Evolutionary conservation across 2,329 filamentous ascomycete genomes (phyloP), one percentile per base, ranked within the genome.

Genomic region (Trichoderma citrinoviride): DNA sequence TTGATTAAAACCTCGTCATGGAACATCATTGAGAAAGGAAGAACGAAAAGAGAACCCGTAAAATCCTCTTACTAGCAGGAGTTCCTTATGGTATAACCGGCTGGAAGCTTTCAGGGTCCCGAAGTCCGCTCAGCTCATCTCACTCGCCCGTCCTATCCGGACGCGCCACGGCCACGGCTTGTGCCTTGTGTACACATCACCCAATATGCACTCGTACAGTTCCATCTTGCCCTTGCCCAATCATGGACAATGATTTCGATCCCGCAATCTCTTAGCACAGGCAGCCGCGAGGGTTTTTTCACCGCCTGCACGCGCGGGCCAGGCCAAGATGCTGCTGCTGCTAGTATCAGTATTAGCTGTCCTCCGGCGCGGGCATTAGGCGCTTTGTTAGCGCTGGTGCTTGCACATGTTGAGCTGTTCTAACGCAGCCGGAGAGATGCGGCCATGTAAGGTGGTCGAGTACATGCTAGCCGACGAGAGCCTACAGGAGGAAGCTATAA

Each of bases 231-330:
- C 12, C 0, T 29, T n/a, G 19, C 14, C 43, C 56, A 60, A 60
- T 62, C 19, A 27, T n/a, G 2, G 19, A 27, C 40, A 33, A 27
- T 19, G 15, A 57, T 54, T 46, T 57, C 33, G 61, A 52, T 27
- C 61, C 52, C 56, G 52, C 52, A 64, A 41, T 23, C 27, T 52
- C 43, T 14, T 14, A 37, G 33, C 33, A 37, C 33, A 37, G 33
- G 33, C 29, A 40, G 33, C 21, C 15, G 19, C 41, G 61, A 37
- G 43, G 14, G 37, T 37, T 64, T 64, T 64, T 57, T 58, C 61
- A 64, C 61, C 54, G 61, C 61, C 46, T 56, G 49, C 53, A 53
- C 15, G 44, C 37, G 44, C n/a, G 47, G 54, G 25, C 54, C 54
- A 55, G 43, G 57, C 57, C 50, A 55, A 62, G 49, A 52, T 54